Evolutionary conservation across 306 rosid species (phyloP).

Genomic region (Casuarina cunninghamiana): DNA sequence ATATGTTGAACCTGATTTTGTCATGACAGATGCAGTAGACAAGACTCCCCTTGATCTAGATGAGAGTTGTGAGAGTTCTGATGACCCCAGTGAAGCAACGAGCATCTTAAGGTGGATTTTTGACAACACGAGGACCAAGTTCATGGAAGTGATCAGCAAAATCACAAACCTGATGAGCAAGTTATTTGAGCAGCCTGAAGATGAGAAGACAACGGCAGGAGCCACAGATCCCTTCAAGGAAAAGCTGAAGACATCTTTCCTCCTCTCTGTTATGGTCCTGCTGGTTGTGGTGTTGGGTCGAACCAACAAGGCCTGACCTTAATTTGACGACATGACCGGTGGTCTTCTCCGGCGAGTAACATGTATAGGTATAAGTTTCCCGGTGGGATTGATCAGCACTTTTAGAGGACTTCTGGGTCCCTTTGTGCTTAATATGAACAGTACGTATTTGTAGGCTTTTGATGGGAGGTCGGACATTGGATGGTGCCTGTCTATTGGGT

Average conservation of each 20-base stretch:
- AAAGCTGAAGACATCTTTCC: constrained; percentile 57
- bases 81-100: constrained; percentile 28
- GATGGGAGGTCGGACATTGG: neutral
- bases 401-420: neutral
- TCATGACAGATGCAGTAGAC: constrained; percentile 26
- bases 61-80: constrained; percentile 22
- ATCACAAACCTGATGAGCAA: constrained; percentile 43
- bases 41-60: constrained; percentile 5
- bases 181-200: constrained; percentile 33
- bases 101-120: constrained; percentile 45
- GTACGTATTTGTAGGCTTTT: too few species aligned
- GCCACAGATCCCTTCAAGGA: constrained; percentile 41
- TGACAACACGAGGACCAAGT: constrained; percentile 33
- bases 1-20: neutral
- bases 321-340: constrained; percentile 48
- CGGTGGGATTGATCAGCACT: neutral
- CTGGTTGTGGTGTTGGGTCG: constrained; percentile 68
- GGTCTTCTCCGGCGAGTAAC: constrained; percentile 10
- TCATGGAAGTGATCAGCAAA: constrained; percentile 48
- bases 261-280: constrained; percentile 70
- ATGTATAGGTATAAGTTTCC: constrained; percentile 9
- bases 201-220: constrained; percentile 13
- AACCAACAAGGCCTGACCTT: constrained; percentile 28
- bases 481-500: neutral
- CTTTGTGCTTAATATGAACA: neutral